Percentiles rank a stretch among this genome's conserved stretches.
phyloP scores from a whole-genome alignment of 306 rosid genomes.

The Prunus mongolica region DNA sequence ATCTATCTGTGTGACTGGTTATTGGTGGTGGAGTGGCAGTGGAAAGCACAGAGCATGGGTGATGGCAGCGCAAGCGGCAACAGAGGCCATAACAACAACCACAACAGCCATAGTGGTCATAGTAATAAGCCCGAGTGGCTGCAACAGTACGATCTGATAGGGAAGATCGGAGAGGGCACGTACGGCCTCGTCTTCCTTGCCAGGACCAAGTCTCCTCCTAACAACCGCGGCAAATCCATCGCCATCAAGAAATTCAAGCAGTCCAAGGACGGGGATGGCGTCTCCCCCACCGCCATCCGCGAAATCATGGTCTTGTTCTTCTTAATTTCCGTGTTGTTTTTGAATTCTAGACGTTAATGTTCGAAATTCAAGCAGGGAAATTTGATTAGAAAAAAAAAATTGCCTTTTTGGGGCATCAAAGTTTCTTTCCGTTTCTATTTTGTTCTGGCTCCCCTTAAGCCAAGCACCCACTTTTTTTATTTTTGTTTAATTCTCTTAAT shows the following conservation, averaged over 20 bases:
- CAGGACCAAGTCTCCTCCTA: constrained; percentile 48
- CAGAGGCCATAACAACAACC: constrained; percentile 25
- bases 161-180: constrained; percentile 94
- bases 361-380: neutral
- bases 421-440: constrained; percentile 14
- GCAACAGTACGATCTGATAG: constrained; percentile 88
- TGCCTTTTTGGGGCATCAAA: neutral
- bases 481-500: too few relatives aligned
- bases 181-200: constrained; percentile 95
- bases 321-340: neutral
- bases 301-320: constrained; percentile 70
- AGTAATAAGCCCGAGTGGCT: constrained; percentile 92
- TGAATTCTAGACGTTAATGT: neutral
- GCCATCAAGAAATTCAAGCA: constrained; percentile 96
- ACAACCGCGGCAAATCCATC: constrained; percentile 79
- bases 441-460: neutral
- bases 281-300: constrained; percentile 97
- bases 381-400: neutral
- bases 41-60: constrained; percentile 42
- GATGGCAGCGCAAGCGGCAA: constrained; percentile 44
- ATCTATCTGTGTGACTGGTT: too few relatives aligned
- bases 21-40: neutral
- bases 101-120: constrained; percentile 15
- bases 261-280: constrained; percentile 94
- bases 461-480: neutral